Conservation (phyloP, 768 basidiomycete genomes). For the Tulasnella sp. region DNA sequence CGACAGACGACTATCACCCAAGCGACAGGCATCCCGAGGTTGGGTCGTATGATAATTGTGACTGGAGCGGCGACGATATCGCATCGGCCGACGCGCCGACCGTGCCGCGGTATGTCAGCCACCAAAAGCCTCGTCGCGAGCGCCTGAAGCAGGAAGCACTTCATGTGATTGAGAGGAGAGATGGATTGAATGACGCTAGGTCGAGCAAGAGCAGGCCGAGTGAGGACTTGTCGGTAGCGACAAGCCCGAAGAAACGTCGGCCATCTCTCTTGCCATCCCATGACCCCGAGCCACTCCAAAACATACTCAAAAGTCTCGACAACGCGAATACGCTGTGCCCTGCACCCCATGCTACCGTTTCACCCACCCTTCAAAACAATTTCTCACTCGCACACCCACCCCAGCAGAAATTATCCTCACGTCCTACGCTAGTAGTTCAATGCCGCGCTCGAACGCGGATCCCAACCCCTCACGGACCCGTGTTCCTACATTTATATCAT, state of each 20-base stretch:
- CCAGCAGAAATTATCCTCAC: constrained; percentile 16
- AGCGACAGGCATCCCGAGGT: constrained; percentile 48
- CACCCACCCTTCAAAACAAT: constrained; percentile 4
- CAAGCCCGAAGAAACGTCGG: constrained; percentile 7
- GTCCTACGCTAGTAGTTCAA: constrained; percentile 48
- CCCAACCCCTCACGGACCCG: constrained; percentile 88
- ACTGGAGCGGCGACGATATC: constrained; percentile 25
- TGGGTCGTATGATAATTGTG: constrained; percentile 44
- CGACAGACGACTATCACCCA: constrained; percentile 42
- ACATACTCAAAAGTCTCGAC: not conserved
- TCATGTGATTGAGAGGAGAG: too few relatives aligned
- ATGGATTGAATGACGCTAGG: too few relatives aligned
- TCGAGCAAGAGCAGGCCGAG: too few relatives aligned
- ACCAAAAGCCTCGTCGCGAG: constrained; percentile 61
- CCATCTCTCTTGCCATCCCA: constrained; percentile 11
- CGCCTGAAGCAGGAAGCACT: constrained; percentile 32
- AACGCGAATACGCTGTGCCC: not conserved
- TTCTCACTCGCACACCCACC: not conserved
- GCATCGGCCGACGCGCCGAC: not conserved
- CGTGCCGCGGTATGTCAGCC: constrained; percentile 51
- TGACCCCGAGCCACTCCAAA: constrained; percentile 1
- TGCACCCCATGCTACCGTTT: not conserved
- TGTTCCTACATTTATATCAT: constrained; percentile 90
- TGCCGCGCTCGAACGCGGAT: constrained; percentile 97
- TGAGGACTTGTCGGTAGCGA: too few relatives aligned